Conservation (phyloP, 2,329 filamentous ascomycete genomes). For the Paramyrothecium sp. region DNA sequence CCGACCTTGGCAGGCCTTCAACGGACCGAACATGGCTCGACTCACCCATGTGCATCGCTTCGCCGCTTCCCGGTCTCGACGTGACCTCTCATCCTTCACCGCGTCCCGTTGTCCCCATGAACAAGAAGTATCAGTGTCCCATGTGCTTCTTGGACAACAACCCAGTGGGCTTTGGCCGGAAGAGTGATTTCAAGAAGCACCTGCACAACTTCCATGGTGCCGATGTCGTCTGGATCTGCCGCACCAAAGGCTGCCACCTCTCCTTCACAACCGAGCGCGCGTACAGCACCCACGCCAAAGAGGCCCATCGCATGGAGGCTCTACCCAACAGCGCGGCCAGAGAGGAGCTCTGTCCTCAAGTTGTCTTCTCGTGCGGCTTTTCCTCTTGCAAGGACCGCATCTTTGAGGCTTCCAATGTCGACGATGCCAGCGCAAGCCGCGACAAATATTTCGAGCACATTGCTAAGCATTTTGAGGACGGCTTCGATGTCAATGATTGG, state of each 20-base stretch:
- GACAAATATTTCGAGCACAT: conserved; percentile 47
- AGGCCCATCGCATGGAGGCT: conserved; percentile 39
- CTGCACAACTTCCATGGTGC: conserved; percentile 45
- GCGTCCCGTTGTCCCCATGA: conserved; percentile 32
- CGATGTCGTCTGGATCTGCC: conserved; percentile 42
- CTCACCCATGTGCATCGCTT: conserved; percentile 34
- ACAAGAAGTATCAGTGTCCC: conserved; percentile 43
- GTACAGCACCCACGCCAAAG: conserved; percentile 43
- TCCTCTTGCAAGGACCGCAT: conserved; percentile 39
- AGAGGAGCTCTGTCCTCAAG: conserved; percentile 39
- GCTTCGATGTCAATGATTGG: conserved; percentile 40
- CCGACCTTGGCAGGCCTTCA: conserved; percentile 29
- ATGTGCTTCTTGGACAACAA: conserved; percentile 46
- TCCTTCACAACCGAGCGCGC: conserved; percentile 44
- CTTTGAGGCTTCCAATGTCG: conserved; percentile 35
- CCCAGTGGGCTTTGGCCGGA: conserved; percentile 42
- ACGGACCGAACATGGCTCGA: conserved; percentile 37
- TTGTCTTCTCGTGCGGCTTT: conserved; percentile 45
- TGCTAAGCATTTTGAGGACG: conserved; percentile 44
- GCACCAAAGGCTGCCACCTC: conserved; percentile 37
- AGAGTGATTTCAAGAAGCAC: conserved; percentile 48
- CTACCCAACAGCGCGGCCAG: conserved; percentile 38
- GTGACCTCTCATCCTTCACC: conserved; percentile 35
- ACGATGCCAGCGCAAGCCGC: conserved; percentile 33
- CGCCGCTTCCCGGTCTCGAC: conserved; percentile 28